Conservation (phyloP, 2,329 filamentous ascomycete genomes). For the Aschersonia sp. region DNA sequence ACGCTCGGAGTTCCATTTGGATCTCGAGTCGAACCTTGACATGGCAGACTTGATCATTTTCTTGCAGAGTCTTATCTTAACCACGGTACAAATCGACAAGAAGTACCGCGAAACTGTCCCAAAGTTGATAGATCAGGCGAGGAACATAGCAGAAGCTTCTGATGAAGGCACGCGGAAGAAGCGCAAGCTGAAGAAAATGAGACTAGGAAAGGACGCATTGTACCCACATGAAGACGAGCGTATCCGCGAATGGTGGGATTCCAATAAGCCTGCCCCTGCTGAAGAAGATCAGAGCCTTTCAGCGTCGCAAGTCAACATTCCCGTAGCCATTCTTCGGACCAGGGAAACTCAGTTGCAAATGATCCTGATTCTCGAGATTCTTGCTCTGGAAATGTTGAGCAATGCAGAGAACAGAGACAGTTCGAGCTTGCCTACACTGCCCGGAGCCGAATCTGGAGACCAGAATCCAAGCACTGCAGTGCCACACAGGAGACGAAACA, state of each 20-base stretch:
- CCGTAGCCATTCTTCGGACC: conserved; percentile 51
- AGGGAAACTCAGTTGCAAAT: conserved; percentile 71
- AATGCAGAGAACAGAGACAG: conserved; percentile 25
- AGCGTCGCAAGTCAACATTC: conserved; percentile 41
- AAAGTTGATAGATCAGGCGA: conserved; percentile 42
- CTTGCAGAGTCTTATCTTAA: conserved; percentile 52
- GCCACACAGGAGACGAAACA: conserved; percentile 38
- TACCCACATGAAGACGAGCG: conserved; percentile 52
- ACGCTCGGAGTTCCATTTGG: conserved; percentile 52
- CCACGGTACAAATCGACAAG: conserved; percentile 55
- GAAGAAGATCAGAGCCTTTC: conserved; percentile 33
- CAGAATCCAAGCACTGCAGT: conserved; percentile 14
- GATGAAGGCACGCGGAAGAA: conserved; percentile 31
- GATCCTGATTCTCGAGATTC: conserved; percentile 62
- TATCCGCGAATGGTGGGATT: conserved; percentile 57
- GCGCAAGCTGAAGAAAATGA: conserved; percentile 47
- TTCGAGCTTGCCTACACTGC: conserved; percentile 30
- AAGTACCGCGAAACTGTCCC: conserved; percentile 64
- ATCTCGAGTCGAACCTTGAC: conserved; percentile 43
- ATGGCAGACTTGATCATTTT: conserved; percentile 52
- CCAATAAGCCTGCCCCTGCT: conserved; percentile 34
- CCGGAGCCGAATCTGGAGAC: conserved; percentile 16
- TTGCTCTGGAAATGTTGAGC: conserved; percentile 49
- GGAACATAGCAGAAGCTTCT: conserved; percentile 39
- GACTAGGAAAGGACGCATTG: conserved; percentile 51